Base-by-base conservation (phyloP, 2,329 filamentous ascomycete species). In the Colletotrichum sp. region DNA sequence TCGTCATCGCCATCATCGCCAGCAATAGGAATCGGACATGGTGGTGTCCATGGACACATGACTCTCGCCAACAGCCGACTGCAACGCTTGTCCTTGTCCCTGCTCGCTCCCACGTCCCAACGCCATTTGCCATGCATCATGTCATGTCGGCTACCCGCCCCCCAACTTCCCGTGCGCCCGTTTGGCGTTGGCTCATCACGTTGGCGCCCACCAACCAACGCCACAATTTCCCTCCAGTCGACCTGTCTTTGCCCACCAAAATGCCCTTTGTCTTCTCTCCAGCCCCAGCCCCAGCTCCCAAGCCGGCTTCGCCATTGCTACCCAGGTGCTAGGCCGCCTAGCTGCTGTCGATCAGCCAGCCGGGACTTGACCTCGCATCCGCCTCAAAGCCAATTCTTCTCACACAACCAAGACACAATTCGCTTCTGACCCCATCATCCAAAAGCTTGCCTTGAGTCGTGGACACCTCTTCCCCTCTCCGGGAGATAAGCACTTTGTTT, bases 121-220 rank as follows among this genome's bases (percentile, higher is more conserved):
- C 21, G 12, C 29, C 43, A n/a, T 64, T 24, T 11, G 43, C 27
- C 33, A n/a, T 62, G 61, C 62, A 29, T 70, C 61, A 13, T 47
- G 66, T 58, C 66, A 64, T 69, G 61, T 73, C 62, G 71, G 61
- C 68, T 73, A 62, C 55, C 55, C 54, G 55, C 61, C 55, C 59
- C 38, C 69, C 61, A 54, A 66, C 61, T 71, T 73, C 43, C 71
- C 55, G 67, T 71, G 68, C 71, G 71, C 71, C 68, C 71, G 71
- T 66, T 73, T 31, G 70, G 54, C 29, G 54, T 27, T 47, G 33
- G 70, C 36, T 54, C 61, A 43, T 73, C 67, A 71, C 55, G 51
- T 73, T 73, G 58, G 70, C 66, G 36, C 33, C 70, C 51, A 63
- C 70, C 66, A 54, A 38, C 58, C 58, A 65, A 65, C 59, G 66